phyloP scores from a whole-genome alignment of 78 protist genomes.

The Corallochytrium limacisporum region DNA sequence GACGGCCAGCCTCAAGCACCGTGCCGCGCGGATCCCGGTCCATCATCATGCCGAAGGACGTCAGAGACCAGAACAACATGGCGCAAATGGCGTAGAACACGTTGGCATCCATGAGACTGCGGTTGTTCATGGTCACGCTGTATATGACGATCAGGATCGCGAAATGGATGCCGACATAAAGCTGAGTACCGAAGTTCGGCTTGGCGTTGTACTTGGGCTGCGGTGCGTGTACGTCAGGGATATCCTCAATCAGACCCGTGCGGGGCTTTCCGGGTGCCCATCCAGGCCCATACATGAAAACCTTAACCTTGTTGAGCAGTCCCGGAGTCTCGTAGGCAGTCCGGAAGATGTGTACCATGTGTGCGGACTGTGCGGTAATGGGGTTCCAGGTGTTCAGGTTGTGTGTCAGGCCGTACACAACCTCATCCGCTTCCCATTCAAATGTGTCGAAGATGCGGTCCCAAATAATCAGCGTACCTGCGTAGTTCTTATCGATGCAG shows the following conservation, averaged over 20 bases:
- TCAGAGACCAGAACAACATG: too few species aligned
- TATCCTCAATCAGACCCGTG: neutral
- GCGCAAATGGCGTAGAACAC: too few species aligned
- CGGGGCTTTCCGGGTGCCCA: neutral
- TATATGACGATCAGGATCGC: too few species aligned
- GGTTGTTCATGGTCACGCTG: too few species aligned
- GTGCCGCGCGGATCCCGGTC: too few species aligned
- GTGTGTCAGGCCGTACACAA: constrained; percentile 30
- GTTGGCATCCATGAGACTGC: too few species aligned
- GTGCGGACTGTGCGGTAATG: constrained; percentile 15
- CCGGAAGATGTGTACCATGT: neutral
- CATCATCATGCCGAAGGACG: too few species aligned
- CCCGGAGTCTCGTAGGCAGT: neutral
- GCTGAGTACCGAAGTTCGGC: too few species aligned
- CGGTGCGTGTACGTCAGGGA: too few species aligned
- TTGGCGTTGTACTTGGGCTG: too few species aligned
- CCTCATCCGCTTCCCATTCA: constrained; percentile 21
- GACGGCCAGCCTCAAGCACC: too few species aligned
- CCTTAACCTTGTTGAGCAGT: constrained; percentile 1
- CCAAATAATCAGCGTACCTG: constrained; percentile 48
- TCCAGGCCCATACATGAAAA: neutral
- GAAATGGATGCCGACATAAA: too few species aligned
- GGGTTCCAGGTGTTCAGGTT: constrained; percentile 19
- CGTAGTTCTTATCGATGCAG: constrained; percentile 57
- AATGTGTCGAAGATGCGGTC: constrained; percentile 55